A percentile compares a stretch with the other conserved stretches of the same genome.
Conservation (phyloP, 2,329 filamentous ascomycete genomes). For the Cladosporium sp. region DNA sequence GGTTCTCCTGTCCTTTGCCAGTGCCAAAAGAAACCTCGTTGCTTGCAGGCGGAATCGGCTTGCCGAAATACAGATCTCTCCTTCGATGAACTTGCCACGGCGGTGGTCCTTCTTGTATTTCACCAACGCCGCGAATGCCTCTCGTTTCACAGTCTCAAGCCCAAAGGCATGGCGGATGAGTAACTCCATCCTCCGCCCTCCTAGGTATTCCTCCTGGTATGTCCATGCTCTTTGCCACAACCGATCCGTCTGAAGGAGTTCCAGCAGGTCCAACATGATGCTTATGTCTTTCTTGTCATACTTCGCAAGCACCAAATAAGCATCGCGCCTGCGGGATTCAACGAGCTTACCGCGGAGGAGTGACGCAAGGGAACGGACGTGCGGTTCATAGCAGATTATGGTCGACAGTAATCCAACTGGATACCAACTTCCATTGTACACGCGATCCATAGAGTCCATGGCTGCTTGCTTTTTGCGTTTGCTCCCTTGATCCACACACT, state of each 20-base stretch:
- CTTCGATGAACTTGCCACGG: not conserved
- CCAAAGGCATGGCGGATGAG: not conserved
- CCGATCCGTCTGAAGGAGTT: not conserved
- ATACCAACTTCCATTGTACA: not conserved
- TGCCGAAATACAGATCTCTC: not conserved
- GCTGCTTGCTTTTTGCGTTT: not conserved
- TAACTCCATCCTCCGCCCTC: not conserved
- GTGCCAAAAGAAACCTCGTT: too few species aligned
- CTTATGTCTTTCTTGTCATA: too few species aligned
- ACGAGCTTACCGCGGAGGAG: too few species aligned
- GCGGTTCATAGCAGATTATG: not conserved
- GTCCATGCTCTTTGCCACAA: constrained; percentile 13
- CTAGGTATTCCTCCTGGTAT: constrained; percentile 12
- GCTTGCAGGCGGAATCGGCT: not conserved
- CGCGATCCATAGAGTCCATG: constrained; percentile 16
- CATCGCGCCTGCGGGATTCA: too few species aligned
- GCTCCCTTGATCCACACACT: not conserved
- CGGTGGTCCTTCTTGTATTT: too few species aligned
- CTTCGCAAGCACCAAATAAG: too few species aligned
- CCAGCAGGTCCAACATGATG: too few species aligned
- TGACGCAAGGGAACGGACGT: too few species aligned
- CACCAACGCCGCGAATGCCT: not conserved
- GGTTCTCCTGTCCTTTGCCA: not conserved
- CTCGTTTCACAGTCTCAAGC: not conserved
- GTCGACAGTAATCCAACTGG: constrained; percentile 3